Base-by-base conservation (phyloP, 768 basidiomycete genomes). In the Omphalotus guepiniiformis region DNA sequence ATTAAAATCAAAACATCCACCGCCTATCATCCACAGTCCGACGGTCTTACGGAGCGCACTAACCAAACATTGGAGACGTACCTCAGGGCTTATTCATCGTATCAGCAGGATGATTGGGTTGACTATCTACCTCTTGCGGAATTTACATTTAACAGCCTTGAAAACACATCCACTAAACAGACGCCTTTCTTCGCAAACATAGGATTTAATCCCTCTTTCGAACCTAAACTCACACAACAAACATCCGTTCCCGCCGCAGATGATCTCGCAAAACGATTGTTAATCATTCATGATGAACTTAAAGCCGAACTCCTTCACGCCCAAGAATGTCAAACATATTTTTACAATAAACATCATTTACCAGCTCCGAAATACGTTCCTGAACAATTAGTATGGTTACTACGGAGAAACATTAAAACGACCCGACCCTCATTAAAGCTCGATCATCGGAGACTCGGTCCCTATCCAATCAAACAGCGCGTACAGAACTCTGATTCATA, bases 1-100 rank as follows among this genome's bases (percentile, higher is more conserved):
- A 53, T 58, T 6, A 18, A 44, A 9, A 28, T 55, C 0, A 40
- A 52, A 43, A 57, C 57, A 3, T 70, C 64, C 3, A 72, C 71
- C 0, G 68, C 70, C 0, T 76, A 69, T 49, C 76, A 77, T 38
- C 74, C 72, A 0, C 63, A 75, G 53, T 66, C 70, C 3, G 66
- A 75, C 45, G 62, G 66, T 42, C 63, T 60, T 23, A 69, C 68
- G 0, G 69, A 72, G 53, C 51, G 63, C 15, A 58, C 56, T 18
- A 74, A 71, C 42, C 63, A 70, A 50, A 63, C 58, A 2, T 55
- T 73, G n/a, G 67, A 72, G 40, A 53, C 59, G 0, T 71, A 71
- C 47, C 59, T 78, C 7, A 60, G 61, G 8, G 50, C 59, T 23
- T 72, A 65, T 39, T 55, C 47, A 40, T 63, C 57, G 0, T 69